Percentiles rank a stretch among this genome's conserved stretches.
phyloP scores from a whole-genome alignment of 2,329 filamentous ascomycete genomes.

The Phoma sp. region DNA sequence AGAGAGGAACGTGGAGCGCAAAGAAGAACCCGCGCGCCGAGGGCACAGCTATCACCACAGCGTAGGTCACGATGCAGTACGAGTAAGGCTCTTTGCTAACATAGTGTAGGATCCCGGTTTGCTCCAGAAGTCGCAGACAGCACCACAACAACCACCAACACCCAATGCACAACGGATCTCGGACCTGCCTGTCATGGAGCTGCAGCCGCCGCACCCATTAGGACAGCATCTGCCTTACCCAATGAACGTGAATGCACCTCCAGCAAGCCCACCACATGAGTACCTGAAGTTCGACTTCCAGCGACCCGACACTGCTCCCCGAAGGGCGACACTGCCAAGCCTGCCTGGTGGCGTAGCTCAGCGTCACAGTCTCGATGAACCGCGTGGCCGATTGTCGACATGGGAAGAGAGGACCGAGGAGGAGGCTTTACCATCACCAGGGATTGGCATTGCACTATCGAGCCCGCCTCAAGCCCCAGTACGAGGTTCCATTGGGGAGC shows the following conservation, averaged over 20 bases:
- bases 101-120: conserved; percentile 41
- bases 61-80: conserved; percentile 31
- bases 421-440: conserved; percentile 35
- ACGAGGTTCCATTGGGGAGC: conserved; percentile 28
- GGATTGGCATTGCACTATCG: conserved; percentile 47
- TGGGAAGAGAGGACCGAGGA: conserved; percentile 42
- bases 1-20: conserved; percentile 26
- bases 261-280: conserved; percentile 43
- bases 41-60: conserved; percentile 47
- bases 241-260: conserved; percentile 52
- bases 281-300: conserved; percentile 44
- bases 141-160: conserved; percentile 19
- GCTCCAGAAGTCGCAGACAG: conserved; percentile 20
- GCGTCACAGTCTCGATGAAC: conserved; percentile 39
- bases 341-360: conserved; percentile 34
- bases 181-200: conserved; percentile 42
- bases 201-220: conserved; percentile 44
- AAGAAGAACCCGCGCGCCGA: conserved; percentile 28
- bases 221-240: conserved; percentile 47
- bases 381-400: conserved; percentile 29
- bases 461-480: conserved; percentile 33
- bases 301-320: conserved; percentile 31
- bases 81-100: conserved; percentile 12
- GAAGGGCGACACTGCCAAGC: conserved; percentile 48
- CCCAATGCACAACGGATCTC: conserved; percentile 41